Evolutionary conservation across 345 rosid genomes (phyloP).

Genomic region (Leavenworthia alabamica): DNA sequence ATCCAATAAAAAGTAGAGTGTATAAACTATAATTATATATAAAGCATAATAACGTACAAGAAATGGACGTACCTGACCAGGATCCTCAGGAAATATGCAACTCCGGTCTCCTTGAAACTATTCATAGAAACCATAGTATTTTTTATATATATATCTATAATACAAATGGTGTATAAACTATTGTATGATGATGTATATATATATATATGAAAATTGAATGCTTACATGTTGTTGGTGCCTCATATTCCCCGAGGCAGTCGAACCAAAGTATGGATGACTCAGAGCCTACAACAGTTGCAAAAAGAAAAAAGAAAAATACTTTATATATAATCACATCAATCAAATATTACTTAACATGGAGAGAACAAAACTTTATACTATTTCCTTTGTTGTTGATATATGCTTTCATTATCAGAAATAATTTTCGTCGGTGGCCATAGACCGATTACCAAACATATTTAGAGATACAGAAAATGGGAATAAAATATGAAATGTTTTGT

Average conservation of each 20-base stretch:
- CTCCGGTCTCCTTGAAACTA: constrained; percentile 77
- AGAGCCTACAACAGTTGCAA: constrained; percentile 60
- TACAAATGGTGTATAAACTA: background rate
- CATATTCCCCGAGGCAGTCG: constrained; percentile 48
- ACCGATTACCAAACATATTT: background rate
- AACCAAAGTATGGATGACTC: constrained; percentile 89
- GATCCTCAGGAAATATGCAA: constrained; percentile 85
- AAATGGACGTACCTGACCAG: constrained; percentile 58
- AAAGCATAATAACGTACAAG: background rate
- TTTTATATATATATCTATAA: background rate
- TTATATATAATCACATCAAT: constrained; percentile 24
- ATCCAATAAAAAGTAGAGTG: constrained; percentile 43
- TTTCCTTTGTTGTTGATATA: background rate
- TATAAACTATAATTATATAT: background rate
- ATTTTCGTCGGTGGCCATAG: background rate
- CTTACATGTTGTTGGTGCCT: constrained; percentile 72
- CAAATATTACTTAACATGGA: constrained; percentile 18
- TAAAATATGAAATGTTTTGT: background rate
- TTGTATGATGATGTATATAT: background rate
- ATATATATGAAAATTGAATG: background rate
- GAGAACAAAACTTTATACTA: constrained; percentile 22
- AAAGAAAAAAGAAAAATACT: background rate
- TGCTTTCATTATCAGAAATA: background rate
- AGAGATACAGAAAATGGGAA: background rate
- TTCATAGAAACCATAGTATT: background rate